A percentile compares a stretch with the other conserved stretches of the same genome.
Evolutionary conservation across 148 eudicot genomes (phyloP).

Genomic region (Beta vulgaris): DNA sequence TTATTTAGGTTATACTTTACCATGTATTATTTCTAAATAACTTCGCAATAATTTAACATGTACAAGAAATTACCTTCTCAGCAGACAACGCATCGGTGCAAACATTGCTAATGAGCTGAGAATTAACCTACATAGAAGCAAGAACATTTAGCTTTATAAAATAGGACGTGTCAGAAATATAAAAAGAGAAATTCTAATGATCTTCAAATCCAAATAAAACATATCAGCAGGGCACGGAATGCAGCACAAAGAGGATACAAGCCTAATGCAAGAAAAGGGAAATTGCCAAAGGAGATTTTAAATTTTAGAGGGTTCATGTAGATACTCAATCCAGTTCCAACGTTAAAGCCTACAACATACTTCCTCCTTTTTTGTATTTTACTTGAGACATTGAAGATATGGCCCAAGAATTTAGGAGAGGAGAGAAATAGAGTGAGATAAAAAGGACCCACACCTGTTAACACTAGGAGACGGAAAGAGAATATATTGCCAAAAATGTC

Average conservation of each 20-base stretch:
- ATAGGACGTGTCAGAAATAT: neutral
- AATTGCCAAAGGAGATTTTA: neutral
- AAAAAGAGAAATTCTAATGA: neutral
- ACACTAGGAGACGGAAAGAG: no score
- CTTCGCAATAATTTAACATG: neutral
- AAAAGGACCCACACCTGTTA: no score
- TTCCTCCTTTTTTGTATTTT: no score
- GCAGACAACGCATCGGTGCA: slow-evolving; percentile 99
- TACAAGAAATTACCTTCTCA: slow-evolving; percentile 66
- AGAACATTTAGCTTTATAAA: slow-evolving; percentile 5
- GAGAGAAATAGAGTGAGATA: no score
- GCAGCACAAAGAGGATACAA: slow-evolving; percentile 4
- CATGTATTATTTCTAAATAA: neutral
- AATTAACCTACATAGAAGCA: slow-evolving; percentile 67
- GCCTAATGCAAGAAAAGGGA: neutral
- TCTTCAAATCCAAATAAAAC: neutral
- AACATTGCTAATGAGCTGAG: slow-evolving; percentile 97
- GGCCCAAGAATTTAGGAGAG: no score
- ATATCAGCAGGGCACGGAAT: no score
- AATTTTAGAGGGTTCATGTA: neutral
- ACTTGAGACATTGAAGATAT: no score
- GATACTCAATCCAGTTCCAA: neutral
- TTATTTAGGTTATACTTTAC: neutral
- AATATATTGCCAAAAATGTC: no score
- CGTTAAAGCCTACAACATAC: no score